These are phyloP conservation scores for Globisporangium splendens DNA, from an alignment of 352 stramenopile species.

Conservation along the genomic window DNA sequence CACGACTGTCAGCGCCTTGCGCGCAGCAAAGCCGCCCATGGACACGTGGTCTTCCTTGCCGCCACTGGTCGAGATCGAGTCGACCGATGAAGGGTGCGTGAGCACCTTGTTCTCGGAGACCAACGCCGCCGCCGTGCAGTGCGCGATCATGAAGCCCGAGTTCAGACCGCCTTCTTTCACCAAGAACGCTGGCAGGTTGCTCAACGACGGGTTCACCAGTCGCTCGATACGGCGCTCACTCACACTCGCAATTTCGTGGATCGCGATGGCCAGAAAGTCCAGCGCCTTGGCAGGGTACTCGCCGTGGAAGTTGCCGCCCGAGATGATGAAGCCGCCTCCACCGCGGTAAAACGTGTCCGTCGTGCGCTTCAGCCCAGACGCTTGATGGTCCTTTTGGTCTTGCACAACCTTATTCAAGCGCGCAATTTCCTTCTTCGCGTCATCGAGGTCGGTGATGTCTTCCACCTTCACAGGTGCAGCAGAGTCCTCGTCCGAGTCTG, in stretches of 20 bases:
- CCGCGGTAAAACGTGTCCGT: conserved; percentile 81
- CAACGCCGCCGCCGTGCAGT: conserved; percentile 82
- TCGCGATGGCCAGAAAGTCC: conserved; percentile 87
- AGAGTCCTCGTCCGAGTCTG: conserved; percentile 15
- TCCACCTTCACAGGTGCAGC: conserved; percentile 17
- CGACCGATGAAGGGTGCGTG: conserved; percentile 80
- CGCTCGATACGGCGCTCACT: conserved; percentile 86
- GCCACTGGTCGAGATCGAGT: conserved; percentile 87
- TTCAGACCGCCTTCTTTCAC: conserved; percentile 85
- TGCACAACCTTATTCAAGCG: conserved; percentile 58
- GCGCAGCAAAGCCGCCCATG: conserved; percentile 83
- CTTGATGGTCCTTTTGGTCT: conserved; percentile 44
- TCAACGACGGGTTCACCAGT: conserved; percentile 84
- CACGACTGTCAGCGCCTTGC: conserved; percentile 83
- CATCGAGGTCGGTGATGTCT: conserved; percentile 58
- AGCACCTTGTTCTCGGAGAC: conserved; percentile 91
- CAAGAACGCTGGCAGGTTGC: conserved; percentile 83
- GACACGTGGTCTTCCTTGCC: conserved; percentile 90
- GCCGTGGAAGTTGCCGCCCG: conserved; percentile 88
- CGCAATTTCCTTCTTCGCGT: conserved; percentile 76
- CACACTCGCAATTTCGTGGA: conserved; percentile 83
- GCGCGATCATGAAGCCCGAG: conserved; percentile 90
- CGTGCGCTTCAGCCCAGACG: conserved; percentile 68
- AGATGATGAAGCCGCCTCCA: conserved; percentile 83
- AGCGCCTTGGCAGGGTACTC: conserved; percentile 89